Percentiles rank a stretch among this genome's conserved stretches.
These are phyloP conservation scores for Epichloe coenophiala DNA, from an alignment of 2,329 filamentous ascomycete species.

Conservation along the genomic window DNA sequence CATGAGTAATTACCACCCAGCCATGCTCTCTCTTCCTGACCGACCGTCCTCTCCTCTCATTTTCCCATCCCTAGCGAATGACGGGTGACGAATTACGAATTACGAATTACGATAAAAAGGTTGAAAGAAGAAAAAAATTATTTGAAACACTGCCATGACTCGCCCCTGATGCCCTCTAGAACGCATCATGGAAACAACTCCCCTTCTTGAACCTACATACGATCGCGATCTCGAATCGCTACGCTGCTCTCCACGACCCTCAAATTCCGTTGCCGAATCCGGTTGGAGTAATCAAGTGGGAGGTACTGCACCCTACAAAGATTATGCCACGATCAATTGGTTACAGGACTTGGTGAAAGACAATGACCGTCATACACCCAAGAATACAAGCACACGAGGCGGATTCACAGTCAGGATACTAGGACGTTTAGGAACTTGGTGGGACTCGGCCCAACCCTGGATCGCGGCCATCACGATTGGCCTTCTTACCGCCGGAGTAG, in stretches of 20 bases:
- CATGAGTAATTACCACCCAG: too few species aligned
- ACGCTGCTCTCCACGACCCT: background rate
- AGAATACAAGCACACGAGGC: conserved; percentile 21
- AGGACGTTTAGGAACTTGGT: conserved; percentile 8
- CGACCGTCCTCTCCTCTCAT: too few species aligned
- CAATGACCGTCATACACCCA: conserved; percentile 29
- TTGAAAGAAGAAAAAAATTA: background rate
- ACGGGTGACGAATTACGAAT: too few species aligned
- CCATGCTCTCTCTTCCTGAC: too few species aligned
- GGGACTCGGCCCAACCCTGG: conserved; percentile 41
- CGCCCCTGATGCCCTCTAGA: background rate
- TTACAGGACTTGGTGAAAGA: conserved; percentile 47
- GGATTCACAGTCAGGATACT: conserved; percentile 17
- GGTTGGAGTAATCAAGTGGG: background rate
- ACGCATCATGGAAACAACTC: background rate
- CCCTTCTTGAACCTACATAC: background rate
- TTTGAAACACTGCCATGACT: background rate
- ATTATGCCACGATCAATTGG: conserved; percentile 51
- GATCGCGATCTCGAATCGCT: background rate
- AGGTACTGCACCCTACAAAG: conserved; percentile 37
- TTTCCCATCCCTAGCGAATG: too few species aligned
- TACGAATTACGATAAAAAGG: too few species aligned
- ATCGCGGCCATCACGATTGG: conserved; percentile 40
- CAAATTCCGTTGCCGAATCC: background rate
- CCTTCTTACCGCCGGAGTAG: conserved; percentile 38